Evolutionary conservation across 1,139 yeast genomes (phyloP), one percentile per base, ranked within the genome.

Genomic region (Wickerhamomyces sp.): DNA sequence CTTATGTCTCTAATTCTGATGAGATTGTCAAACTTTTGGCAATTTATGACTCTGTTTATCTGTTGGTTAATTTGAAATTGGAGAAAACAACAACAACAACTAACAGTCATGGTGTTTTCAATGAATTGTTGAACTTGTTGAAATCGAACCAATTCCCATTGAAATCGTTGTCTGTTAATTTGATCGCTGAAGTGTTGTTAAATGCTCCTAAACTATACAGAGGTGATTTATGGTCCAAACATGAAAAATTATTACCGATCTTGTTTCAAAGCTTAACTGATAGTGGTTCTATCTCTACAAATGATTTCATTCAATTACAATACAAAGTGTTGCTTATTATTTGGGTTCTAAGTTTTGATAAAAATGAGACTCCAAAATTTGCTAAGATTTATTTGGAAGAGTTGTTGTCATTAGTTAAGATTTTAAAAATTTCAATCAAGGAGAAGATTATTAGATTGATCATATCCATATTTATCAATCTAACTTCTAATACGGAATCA

Each of bases 371-470:
- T 37, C 55, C 60, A 39, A 69, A 69, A 23, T 59, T 87, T 38
- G 67, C 78, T 30, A 51, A 59, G 26, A 52, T 54, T 36, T 69
- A 66, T 44, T 43, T 58, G 35, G 49, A 60, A 31, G 70, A 67
- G 32, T 54, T 70, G 34, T 53, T 72, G 17, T 73, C 76, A 33
- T 62, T 77, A 43, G 73, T 91, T 16, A 80, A 75, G 38, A 64
- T 86, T 37, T 72, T 83, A 36, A 84, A 82, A 55, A 77, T 78
- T 41, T 86, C 96, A 2, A 85, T 91, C 50, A 91, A 91, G 66
- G 94, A 89, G 62, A 91, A 91, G 64, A 78, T 91, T 39, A 85
- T 87, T 27, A 72, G 99, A 55, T 68, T 91, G 35, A 70, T 94
- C 16, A 70, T 87, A 26, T 82, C 95, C 2, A 76, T 81, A 28